Evolutionary conservation across 208 protist species (phyloP).

Genomic region (Crithidia expoeki): DNA sequence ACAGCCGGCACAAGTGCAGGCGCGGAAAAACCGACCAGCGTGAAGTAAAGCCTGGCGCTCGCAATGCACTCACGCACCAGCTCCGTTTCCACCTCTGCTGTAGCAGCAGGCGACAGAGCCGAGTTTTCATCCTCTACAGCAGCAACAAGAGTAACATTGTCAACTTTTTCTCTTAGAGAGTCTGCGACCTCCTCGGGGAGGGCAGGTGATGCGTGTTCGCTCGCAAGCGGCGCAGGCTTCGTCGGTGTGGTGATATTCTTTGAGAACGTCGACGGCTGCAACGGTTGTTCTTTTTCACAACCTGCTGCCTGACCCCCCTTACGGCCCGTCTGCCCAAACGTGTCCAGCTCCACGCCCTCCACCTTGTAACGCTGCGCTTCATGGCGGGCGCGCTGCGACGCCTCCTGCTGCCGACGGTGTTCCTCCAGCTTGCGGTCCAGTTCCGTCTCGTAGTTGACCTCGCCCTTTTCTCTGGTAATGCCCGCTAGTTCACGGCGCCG

Average conservation of each 20-base stretch:
- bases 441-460: constrained; percentile 61
- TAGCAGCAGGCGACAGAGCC: background rate
- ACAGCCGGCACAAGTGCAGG: background rate
- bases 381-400: constrained; percentile 29
- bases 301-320: background rate
- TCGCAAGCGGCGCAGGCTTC: background rate
- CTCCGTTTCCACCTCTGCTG: constrained; percentile 26
- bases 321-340: constrained; percentile 2
- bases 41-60: constrained; percentile 18
- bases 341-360: constrained; percentile 52
- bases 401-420: constrained; percentile 49
- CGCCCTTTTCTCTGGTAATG: constrained; percentile 29
- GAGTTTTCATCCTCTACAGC: background rate
- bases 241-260: background rate
- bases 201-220: background rate
- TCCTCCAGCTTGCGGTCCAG: constrained; percentile 44
- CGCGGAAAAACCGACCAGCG: constrained; percentile 16
- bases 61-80: constrained; percentile 21
- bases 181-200: background rate
- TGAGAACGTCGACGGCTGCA: background rate
- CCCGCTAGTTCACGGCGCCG: constrained; percentile 29
- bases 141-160: background rate
- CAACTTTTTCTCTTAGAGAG: background rate
- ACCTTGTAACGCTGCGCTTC: constrained; percentile 62
- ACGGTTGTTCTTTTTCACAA: background rate